Percentiles rank a stretch among this genome's conserved stretches.
Conservation (phyloP, 352 stramenopile species). For the Plasmopara muralis region DNA sequence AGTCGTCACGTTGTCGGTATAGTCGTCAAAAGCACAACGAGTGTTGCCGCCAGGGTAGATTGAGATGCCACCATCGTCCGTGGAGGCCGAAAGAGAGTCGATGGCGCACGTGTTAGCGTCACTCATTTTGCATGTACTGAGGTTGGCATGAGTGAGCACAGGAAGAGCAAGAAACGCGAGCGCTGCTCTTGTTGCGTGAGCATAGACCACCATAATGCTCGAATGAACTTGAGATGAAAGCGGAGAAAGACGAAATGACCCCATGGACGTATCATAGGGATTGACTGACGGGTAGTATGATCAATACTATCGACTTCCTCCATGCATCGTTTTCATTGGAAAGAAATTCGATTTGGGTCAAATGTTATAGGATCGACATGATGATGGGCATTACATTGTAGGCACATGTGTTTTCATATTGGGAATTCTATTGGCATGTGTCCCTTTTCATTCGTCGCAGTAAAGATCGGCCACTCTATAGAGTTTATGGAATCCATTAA, state of each 20-base stretch:
- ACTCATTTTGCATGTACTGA: conserved; percentile 35
- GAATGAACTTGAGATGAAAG: background rate
- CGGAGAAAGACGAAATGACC: background rate
- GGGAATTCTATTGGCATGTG: background rate
- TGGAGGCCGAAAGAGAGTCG: conserved; percentile 40
- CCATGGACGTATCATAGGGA: background rate
- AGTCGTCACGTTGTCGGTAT: conserved; percentile 15
- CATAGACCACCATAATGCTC: background rate
- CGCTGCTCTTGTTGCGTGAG: background rate
- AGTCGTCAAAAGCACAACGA: conserved; percentile 44
- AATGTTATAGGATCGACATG: background rate
- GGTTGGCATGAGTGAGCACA: background rate
- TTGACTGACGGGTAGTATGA: background rate
- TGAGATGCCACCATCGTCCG: conserved; percentile 39
- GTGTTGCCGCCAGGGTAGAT: conserved; percentile 53
- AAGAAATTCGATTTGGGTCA: background rate
- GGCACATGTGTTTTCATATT: background rate
- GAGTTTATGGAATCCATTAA: too few species aligned
- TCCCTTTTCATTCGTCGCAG: too few species aligned
- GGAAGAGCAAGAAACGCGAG: background rate
- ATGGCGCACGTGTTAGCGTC: conserved; percentile 40
- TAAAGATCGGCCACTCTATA: too few species aligned
- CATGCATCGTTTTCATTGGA: too few species aligned
- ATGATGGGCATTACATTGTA: background rate
- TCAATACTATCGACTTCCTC: too few species aligned